Base-by-base conservation (phyloP, 225 moss, liverwort and hornwort genomes). In the Physcomitrium patens region DNA sequence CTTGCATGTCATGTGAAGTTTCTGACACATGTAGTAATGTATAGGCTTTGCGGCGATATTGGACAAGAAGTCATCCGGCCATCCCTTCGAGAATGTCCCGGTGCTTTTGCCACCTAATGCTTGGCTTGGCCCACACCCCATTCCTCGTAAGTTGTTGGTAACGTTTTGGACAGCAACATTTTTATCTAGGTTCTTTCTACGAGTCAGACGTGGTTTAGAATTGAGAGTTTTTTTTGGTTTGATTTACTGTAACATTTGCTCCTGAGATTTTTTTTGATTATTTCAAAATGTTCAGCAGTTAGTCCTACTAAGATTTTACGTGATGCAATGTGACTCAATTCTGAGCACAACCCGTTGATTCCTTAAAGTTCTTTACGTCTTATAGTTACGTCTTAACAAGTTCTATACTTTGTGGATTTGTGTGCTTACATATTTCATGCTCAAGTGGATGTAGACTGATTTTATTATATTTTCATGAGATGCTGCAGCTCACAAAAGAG, bases 41-140 rank as follows among this genome's bases (percentile, higher is more conserved):
- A 28, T 89, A 96, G 96, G 96, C 44, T 92, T 96, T 75, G 78
- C 87, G 27, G 96, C 92, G 58, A 87, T 94, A 53, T 84, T 96
- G 82, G 92, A 93, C 61, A 85, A 76, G 77, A 96, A 96, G 76
- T 85, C 90, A 70, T 90, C 87, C 48, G 90, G 96, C 58, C 96
- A 96, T 74, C 93, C 96, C 15, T 96, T 96, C 76, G 93, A 96
- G 84, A 96, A 96, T 23, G 93, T 96, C 58, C 96, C 96, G 66
- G 96, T 96, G 68, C 86, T 96, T 46, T 85, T 96, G 67, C 85
- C 96, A 65, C 96, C 96, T 3, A 96, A 88, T 79, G 69, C 83
- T 54, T 96, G 96, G 96, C 96, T 96, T 59, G 96, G 92, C 20
- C 81, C 87, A 19, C 85, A 93, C 76, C 96, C 96, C 31, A 82